phyloP scores from a whole-genome alignment of 495 filamentous ascomycete species.

The Astrothelium subdiscretum region DNA sequence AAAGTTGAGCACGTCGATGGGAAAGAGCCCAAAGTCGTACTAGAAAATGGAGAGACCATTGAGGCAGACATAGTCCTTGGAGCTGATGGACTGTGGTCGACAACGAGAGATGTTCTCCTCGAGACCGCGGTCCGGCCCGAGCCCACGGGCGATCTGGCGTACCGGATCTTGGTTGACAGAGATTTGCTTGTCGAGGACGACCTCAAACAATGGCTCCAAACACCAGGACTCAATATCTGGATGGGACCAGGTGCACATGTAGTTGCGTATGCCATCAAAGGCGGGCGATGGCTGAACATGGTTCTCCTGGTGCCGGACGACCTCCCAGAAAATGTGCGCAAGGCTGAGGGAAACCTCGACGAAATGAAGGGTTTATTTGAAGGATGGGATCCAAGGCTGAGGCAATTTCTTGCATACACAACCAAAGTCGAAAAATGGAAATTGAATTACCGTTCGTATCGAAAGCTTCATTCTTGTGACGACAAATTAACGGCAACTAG shows the following conservation, averaged over 20 bases:
- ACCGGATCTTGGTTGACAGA: background rate
- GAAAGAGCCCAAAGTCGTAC: constrained; percentile 6
- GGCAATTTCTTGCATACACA: background rate
- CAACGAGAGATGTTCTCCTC: background rate
- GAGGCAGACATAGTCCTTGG: background rate
- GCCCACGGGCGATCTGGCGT: background rate
- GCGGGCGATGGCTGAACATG: constrained; percentile 1
- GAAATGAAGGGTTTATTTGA: constrained; percentile 8
- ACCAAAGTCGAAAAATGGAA: constrained; percentile 10
- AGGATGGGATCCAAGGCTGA: constrained; percentile 13
- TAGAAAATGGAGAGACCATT: constrained; percentile 2
- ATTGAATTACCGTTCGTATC: background rate
- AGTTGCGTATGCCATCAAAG: background rate
- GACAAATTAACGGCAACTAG: background rate
- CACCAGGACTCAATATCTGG: background rate
- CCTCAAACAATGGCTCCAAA: background rate
- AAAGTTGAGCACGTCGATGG: background rate
- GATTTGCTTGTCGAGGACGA: background rate
- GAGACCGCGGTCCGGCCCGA: background rate
- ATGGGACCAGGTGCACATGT: background rate
- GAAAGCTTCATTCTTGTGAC: background rate
- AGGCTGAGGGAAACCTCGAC: constrained; percentile 1
- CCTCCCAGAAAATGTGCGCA: constrained; percentile 4
- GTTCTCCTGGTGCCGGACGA: constrained; percentile 9
- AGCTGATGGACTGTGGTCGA: background rate